Evolutionary conservation across 2,329 filamentous ascomycete genomes (phyloP).

Genomic region (Verticillium nonalfalfae): DNA sequence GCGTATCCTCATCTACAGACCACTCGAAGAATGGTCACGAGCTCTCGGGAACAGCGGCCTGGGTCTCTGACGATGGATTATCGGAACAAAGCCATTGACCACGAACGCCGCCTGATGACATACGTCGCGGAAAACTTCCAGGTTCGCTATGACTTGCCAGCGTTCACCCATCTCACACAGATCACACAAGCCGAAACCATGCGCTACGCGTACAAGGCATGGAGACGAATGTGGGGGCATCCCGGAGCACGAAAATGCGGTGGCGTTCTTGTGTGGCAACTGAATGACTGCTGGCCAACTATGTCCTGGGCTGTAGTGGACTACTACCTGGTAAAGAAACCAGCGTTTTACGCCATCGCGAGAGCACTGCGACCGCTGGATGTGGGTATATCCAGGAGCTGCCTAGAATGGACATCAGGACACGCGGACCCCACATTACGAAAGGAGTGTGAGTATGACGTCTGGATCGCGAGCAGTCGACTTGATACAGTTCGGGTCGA

Average conservation of each 20-base stretch:
- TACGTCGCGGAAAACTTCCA: conserved; percentile 88
- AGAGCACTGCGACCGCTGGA: conserved; percentile 68
- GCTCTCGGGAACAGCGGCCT: conserved; percentile 70
- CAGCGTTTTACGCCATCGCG: conserved; percentile 72
- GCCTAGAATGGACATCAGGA: too few species aligned
- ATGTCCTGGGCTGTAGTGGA: conserved; percentile 75
- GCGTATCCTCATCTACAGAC: conserved; percentile 81
- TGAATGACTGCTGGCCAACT: conserved; percentile 83
- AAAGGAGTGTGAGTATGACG: too few species aligned
- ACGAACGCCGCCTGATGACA: conserved; percentile 78
- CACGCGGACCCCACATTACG: too few species aligned
- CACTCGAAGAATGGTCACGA: conserved; percentile 57
- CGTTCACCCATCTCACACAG: conserved; percentile 66
- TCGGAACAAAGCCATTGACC: conserved; percentile 91
- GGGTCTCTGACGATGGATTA: conserved; percentile 87
- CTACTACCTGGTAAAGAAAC: conserved; percentile 72
- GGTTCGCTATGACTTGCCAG: conserved; percentile 50
- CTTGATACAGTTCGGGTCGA: conserved; percentile 15
- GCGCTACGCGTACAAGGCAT: conserved; percentile 57
- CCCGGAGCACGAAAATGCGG: conserved; percentile 66
- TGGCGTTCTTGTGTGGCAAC: conserved; percentile 76
- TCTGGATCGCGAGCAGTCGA: conserved; percentile 33
- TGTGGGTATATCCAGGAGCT: conserved; percentile 57
- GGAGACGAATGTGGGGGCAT: conserved; percentile 72
- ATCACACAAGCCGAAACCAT: conserved; percentile 64